Percentiles rank a stretch among this genome's conserved stretches.
Conservation (phyloP, 2,329 filamentous ascomycete species). For the Waltergamsia citrina region DNA sequence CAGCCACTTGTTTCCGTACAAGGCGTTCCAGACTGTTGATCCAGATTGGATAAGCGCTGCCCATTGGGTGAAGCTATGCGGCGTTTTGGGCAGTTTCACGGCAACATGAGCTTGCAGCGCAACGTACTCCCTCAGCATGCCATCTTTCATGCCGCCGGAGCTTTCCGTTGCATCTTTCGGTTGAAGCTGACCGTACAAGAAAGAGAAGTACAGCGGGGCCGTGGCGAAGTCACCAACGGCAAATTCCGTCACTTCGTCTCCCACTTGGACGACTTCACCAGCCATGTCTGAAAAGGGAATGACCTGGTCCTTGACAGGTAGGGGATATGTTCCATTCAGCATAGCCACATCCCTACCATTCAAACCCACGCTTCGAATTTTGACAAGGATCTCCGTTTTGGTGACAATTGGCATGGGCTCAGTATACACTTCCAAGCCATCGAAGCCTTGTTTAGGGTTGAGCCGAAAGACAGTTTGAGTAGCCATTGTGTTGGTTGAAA, state of each 20-base stretch:
- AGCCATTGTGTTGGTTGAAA: not conserved
- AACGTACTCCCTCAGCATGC: slow-evolving; percentile 28
- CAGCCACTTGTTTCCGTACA: slow-evolving; percentile 23
- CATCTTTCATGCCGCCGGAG: slow-evolving; percentile 32
- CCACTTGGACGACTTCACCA: slow-evolving; percentile 26
- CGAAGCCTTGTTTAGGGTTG: not conserved
- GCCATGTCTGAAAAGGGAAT: slow-evolving; percentile 27
- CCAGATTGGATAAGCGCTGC: slow-evolving; percentile 37
- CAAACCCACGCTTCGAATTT: slow-evolving; percentile 20
- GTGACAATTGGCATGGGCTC: not conserved
- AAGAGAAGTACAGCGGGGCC: slow-evolving; percentile 24
- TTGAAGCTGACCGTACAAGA: slow-evolving; percentile 21
- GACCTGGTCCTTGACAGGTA: slow-evolving; percentile 22
- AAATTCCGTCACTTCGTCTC: slow-evolving; percentile 20
- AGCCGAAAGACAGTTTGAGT: not conserved
- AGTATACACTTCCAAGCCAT: not conserved
- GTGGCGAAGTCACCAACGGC: slow-evolving; percentile 23
- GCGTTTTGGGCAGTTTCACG: slow-evolving; percentile 19
- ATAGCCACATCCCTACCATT: slow-evolving; percentile 25
- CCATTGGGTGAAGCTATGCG: slow-evolving; percentile 21
- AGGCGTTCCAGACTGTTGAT: slow-evolving; percentile 27
- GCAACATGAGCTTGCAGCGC: slow-evolving; percentile 26
- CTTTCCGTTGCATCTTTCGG: slow-evolving; percentile 22
- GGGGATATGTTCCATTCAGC: slow-evolving; percentile 26
- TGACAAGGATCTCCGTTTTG: slow-evolving; percentile 12